Evolutionary conservation across 73 alveolate species (phyloP), one percentile per base, ranked within the genome.

Genomic region (Durusdinium trenchii): DNA sequence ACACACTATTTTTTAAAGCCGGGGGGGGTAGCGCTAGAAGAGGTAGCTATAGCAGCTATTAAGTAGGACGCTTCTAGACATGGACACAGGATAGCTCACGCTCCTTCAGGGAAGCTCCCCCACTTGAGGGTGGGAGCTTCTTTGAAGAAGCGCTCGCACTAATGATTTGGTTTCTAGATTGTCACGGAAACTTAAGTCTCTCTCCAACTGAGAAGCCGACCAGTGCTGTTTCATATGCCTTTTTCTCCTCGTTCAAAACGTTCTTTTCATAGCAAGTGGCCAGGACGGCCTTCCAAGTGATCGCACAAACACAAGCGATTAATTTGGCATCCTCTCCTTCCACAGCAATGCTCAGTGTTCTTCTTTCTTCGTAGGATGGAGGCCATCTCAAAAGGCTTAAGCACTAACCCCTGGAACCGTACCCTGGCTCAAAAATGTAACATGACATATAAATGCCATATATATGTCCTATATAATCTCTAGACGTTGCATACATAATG

Each of bases 211-310:
- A 47, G 69, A 6, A 35, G 16, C 28, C 35, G 69, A 42, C 93
- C 51, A 83, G 50, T 18, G 93, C 93, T 3, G 75, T 50, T n/a
- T 83, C 93, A 73, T 50, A 83, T 71, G 51, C 50, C 51, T 83
- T 83, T 73, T 83, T 83, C 73, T 83, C 93, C 50, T 83, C 93
- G 30, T 83, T 83, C 93, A 83, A 51, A 32, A 83, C 93, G 26
- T 73, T 83, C 93, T 83, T 83, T n/a, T 83, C 93, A 83, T 83
- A 83, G 93, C 93, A 83, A n/a, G 93, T 83, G 0, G 93, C 93
- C 50, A 83, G 93, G 43, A 51, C 9, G 38, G 50, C 93, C 93
- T 83, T 48, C 69, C 48, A 0, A 16, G n/a, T 46, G 48, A 36
- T n/a, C 28, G 28, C 12, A 20, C 83, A 64, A 23, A 26, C 7